phyloP scores from a whole-genome alignment of 345 rosid genomes.

The Salix purpurea region DNA sequence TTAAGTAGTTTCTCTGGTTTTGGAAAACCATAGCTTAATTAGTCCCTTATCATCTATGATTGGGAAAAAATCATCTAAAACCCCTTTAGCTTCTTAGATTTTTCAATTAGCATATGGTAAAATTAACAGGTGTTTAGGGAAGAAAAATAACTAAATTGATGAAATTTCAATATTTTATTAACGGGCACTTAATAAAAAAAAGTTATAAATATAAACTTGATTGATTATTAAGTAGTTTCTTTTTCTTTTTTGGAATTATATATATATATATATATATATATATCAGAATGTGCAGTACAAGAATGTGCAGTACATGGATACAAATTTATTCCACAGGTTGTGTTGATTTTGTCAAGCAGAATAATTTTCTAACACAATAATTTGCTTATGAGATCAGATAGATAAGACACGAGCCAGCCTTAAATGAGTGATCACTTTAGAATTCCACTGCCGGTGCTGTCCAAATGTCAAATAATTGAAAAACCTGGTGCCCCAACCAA shows the following conservation, averaged over 20 bases:
- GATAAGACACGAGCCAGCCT: background rate
- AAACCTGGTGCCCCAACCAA: background rate
- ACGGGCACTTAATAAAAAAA: too few species aligned
- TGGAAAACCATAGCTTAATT: background rate
- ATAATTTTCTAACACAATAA: background rate
- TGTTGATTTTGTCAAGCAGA: background rate
- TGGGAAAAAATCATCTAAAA: background rate
- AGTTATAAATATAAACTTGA: too few species aligned
- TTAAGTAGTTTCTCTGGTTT: background rate
- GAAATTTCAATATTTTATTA: background rate
- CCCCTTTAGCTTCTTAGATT: background rate
- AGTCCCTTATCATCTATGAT: background rate
- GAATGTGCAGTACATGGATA: too few species aligned
- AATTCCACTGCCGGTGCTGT: background rate
- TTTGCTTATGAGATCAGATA: background rate
- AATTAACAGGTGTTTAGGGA: background rate
- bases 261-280: too few species aligned
- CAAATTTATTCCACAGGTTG: background rate
- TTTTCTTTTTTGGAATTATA: too few species aligned
- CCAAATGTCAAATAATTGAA: background rate
- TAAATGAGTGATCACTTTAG: background rate
- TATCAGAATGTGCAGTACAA: too few species aligned
- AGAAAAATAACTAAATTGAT: background rate
- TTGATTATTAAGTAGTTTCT: too few species aligned
- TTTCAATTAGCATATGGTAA: background rate